Percentiles rank a stretch among this genome's conserved stretches.
Conservation (phyloP, 164 flowering plant genomes). For the Aristolochia californica region DNA sequence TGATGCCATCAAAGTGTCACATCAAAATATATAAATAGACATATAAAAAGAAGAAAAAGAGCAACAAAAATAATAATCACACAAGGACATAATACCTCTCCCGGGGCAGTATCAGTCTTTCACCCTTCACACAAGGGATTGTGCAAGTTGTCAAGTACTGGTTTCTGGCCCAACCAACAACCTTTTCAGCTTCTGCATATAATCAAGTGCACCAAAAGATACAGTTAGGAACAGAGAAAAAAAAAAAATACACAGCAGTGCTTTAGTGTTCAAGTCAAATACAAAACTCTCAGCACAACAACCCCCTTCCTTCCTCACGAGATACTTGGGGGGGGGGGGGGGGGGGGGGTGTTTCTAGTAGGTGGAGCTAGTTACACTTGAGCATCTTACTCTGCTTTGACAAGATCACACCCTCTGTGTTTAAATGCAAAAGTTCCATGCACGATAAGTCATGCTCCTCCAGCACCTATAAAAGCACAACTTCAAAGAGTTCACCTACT, state of each 20-base stretch:
- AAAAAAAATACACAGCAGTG: too few species aligned
- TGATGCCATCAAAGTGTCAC: background rate
- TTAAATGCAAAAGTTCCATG: conserved; percentile 62
- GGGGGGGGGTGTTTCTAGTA: too few species aligned
- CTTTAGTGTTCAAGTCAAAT: too few species aligned
- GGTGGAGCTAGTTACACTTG: too few species aligned
- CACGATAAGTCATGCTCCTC: conserved; percentile 81
- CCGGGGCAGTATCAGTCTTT: conserved; percentile 51
- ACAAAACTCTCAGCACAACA: too few species aligned
- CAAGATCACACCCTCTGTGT: conserved; percentile 75
- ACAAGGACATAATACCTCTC: conserved; percentile 44
- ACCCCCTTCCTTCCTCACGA: too few species aligned
- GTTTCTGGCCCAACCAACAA: conserved; percentile 96
- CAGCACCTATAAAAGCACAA: conserved; percentile 48
- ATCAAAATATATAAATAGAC: background rate
- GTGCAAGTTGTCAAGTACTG: conserved; percentile 63
- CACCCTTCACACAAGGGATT: conserved; percentile 59
- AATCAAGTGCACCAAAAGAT: background rate
- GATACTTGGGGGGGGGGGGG: too few species aligned
- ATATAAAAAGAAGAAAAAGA: conserved; percentile 9
- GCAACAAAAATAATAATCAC: background rate
- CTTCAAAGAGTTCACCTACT: conserved; percentile 1
- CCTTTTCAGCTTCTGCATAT: conserved; percentile 82
- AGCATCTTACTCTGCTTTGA: conserved; percentile 68
- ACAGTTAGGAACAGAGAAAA: background rate